Evolutionary conservation across 352 stramenopile species (phyloP).

Genomic region (Phytophthora podocarpi): DNA sequence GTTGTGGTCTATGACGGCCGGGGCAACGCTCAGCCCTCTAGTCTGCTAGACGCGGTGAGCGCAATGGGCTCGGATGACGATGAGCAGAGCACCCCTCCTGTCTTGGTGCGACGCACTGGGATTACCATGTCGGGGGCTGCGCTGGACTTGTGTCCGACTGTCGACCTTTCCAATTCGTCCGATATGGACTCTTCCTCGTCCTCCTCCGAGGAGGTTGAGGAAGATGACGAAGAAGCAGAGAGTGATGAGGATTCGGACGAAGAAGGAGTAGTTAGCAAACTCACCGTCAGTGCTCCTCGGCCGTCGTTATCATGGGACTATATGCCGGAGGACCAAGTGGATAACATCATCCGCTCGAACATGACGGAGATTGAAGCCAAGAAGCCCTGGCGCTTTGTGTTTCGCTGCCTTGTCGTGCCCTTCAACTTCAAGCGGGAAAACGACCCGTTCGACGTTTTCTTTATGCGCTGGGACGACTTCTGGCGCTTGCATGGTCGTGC

Average conservation of each 20-base stretch:
- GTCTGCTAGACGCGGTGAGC: neutral
- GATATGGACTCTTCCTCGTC: slow-evolving; percentile 12
- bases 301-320: slow-evolving; percentile 9
- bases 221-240: slow-evolving; percentile 3
- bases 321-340: slow-evolving; percentile 19
- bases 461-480: slow-evolving; percentile 59
- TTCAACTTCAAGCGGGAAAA: slow-evolving; percentile 31
- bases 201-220: slow-evolving; percentile 4
- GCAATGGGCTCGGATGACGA: slow-evolving; percentile 9
- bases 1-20: no score
- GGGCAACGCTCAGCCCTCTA: no score
- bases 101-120: neutral
- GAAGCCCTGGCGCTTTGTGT: slow-evolving; percentile 53
- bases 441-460: slow-evolving; percentile 48
- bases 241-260: slow-evolving; percentile 3
- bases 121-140: neutral
- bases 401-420: slow-evolving; percentile 46
- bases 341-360: slow-evolving; percentile 27
- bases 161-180: neutral
- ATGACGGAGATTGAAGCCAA: slow-evolving; percentile 33
- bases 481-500: slow-evolving; percentile 45
- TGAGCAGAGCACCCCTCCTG: neutral
- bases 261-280: neutral
- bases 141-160: slow-evolving; percentile 13
- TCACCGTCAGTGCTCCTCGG: neutral